Evolutionary conservation across 495 filamentous ascomycete genomes (phyloP).

Genomic region (Jackrogersella minutella): DNA sequence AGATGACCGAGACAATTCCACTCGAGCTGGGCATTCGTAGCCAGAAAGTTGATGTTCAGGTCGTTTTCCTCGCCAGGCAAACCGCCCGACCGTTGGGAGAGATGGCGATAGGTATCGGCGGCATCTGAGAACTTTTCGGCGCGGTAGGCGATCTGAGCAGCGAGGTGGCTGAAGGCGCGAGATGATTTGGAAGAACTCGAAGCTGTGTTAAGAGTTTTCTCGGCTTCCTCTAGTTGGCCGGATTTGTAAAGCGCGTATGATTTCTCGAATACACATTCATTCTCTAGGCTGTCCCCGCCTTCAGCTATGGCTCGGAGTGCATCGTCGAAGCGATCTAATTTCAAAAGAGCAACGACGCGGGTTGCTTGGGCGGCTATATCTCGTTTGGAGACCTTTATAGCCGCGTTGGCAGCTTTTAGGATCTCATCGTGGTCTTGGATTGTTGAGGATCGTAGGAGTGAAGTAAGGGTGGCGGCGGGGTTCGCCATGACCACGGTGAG

Average conservation of each 20-base stretch:
- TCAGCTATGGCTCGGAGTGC: constrained; percentile 79
- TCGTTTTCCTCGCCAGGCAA: constrained; percentile 80
- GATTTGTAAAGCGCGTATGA: constrained; percentile 93
- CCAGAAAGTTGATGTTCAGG: constrained; percentile 82
- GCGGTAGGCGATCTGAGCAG: constrained; percentile 89
- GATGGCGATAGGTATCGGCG: constrained; percentile 70
- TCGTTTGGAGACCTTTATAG: constrained; percentile 76
- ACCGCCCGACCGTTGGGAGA: constrained; percentile 58
- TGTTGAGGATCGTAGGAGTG: constrained; percentile 56
- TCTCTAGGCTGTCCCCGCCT: constrained; percentile 71
- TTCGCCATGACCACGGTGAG: constrained; percentile 38
- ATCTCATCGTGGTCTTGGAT: constrained; percentile 59
- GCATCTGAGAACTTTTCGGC: constrained; percentile 81
- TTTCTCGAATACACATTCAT: constrained; percentile 75
- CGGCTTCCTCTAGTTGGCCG: constrained; percentile 77
- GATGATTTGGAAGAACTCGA: constrained; percentile 35
- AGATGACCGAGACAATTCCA: constrained; percentile 69
- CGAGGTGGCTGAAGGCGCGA: constrained; percentile 81
- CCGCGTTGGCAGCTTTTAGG: constrained; percentile 56
- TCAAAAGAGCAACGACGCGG: constrained; percentile 84
- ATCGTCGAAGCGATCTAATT: constrained; percentile 93
- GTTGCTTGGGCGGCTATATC: constrained; percentile 76
- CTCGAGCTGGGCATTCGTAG: constrained; percentile 84
- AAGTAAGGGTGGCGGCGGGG: constrained; percentile 58
- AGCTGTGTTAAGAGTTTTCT: constrained; percentile 60